Conservation (phyloP, 768 basidiomycete species). For the Rhodotorula toruloides region DNA sequence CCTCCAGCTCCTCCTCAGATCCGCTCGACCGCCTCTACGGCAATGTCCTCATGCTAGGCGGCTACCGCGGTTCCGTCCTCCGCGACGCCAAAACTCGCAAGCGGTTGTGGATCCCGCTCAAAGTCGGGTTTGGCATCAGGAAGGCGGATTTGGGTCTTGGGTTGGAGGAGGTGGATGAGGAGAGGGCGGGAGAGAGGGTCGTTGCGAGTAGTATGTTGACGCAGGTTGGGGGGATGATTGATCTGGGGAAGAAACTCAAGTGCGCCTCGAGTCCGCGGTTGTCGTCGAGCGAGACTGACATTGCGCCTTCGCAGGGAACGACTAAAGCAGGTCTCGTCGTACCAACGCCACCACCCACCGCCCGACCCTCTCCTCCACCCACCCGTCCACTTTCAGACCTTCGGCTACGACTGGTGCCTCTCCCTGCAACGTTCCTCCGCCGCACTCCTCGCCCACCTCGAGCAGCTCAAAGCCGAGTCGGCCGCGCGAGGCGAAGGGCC, state of each 20-base stretch:
- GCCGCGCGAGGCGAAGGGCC: constrained; percentile 19
- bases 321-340: not conserved
- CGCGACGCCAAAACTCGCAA: constrained; percentile 24
- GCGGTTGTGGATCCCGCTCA: constrained; percentile 37
- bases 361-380: constrained; percentile 1
- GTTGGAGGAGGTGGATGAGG: constrained; percentile 37
- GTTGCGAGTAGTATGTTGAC: constrained; percentile 28
- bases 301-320: not conserved
- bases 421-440: constrained; percentile 24
- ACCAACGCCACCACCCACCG: not conserved
- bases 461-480: constrained; percentile 15
- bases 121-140: constrained; percentile 32
- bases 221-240: constrained; percentile 28
- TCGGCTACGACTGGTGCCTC: constrained; percentile 40
- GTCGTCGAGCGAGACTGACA: not conserved
- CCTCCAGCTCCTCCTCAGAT: constrained; percentile 6
- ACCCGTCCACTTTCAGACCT: constrained; percentile 24
- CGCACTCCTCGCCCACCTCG: constrained; percentile 5
- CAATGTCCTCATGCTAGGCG: constrained; percentile 37
- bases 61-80: constrained; percentile 35
- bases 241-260: constrained; percentile 35
- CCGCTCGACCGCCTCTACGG: constrained; percentile 29
- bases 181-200: constrained; percentile 27
- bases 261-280: not conserved
- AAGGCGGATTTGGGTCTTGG: constrained; percentile 35